Evolutionary conservation across 192 early-diverging fungal genomes (phyloP).

Genomic region (Backusella westeae): DNA sequence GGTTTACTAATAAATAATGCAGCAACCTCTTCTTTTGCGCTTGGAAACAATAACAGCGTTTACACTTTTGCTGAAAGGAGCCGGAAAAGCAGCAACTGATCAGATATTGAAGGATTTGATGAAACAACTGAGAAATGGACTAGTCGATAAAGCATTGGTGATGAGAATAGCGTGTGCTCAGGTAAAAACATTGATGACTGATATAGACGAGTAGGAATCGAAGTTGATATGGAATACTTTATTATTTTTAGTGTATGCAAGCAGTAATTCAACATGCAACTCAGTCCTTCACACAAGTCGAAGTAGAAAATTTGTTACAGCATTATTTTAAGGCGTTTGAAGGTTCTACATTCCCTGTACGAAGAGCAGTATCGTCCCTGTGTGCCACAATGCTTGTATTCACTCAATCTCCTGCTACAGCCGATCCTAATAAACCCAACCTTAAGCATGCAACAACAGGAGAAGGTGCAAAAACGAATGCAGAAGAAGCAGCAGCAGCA

Average conservation of each 20-base stretch:
- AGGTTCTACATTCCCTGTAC: constrained; percentile 42
- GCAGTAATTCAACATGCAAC: constrained; percentile 29
- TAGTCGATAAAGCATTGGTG: constrained; percentile 71
- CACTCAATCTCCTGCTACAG: constrained; percentile 45
- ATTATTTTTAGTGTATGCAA: constrained; percentile 31
- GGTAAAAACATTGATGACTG: constrained; percentile 38
- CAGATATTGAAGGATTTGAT: constrained; percentile 67
- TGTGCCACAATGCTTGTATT: constrained; percentile 50
- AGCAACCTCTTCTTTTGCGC: constrained; percentile 57
- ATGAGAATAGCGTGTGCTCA: constrained; percentile 64
- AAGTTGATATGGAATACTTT: background rate
- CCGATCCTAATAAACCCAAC: constrained; percentile 32
- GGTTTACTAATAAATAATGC: background rate
- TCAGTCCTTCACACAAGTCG: constrained; percentile 46
- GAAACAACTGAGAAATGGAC: constrained; percentile 59
- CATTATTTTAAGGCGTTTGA: constrained; percentile 53
- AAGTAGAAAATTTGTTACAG: constrained; percentile 51
- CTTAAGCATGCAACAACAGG: constrained; percentile 30
- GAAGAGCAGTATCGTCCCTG: constrained; percentile 48
- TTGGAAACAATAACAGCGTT: constrained; percentile 71
- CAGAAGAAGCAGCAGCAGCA: constrained; percentile 8
- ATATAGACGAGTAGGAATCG: background rate
- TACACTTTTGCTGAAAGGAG: constrained; percentile 62
- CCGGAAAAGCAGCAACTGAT: constrained; percentile 72
- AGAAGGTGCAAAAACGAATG: background rate